Percentiles rank a stretch among this genome's conserved stretches.
These are phyloP conservation scores for Hymenochaete sp. DNA, from an alignment of 1,284 basidiomycete species.

Conservation along the genomic window DNA sequence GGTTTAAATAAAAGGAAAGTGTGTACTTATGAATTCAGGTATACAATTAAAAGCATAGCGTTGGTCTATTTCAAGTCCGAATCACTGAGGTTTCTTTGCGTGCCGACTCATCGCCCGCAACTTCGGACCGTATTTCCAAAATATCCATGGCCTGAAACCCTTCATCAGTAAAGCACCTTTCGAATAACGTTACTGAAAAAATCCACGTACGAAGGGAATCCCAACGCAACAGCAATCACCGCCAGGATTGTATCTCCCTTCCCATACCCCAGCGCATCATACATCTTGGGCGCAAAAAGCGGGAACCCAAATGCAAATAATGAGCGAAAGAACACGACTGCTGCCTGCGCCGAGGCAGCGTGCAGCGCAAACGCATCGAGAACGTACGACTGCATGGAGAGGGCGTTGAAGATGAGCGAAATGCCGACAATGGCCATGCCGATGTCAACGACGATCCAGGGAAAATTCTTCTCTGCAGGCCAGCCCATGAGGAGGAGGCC, in stretches of 20 bases:
- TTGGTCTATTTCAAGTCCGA: too few relatives aligned
- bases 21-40: too few relatives aligned
- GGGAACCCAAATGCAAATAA: conserved; percentile 60
- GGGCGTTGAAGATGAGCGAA: conserved; percentile 48
- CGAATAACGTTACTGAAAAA: conserved; percentile 2
- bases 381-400: conserved; percentile 53
- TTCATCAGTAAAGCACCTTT: background rate
- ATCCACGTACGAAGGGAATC: conserved; percentile 52
- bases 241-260: conserved; percentile 58
- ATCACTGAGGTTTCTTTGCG: too few relatives aligned
- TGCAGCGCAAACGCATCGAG: conserved; percentile 60
- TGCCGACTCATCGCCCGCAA: conserved; percentile 32
- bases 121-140: conserved; percentile 44
- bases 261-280: conserved; percentile 51
- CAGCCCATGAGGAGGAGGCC: conserved; percentile 63
- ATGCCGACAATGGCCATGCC: conserved; percentile 50
- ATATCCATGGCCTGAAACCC: conserved; percentile 37
- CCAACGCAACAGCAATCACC: conserved; percentile 42
- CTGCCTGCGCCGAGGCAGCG: conserved; percentile 57
- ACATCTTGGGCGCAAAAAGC: conserved; percentile 60
- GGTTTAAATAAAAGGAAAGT: too few relatives aligned
- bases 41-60: too few relatives aligned
- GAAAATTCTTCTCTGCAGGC: conserved; percentile 43
- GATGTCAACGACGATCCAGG: conserved; percentile 64
- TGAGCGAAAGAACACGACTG: conserved; percentile 48